These are phyloP conservation scores for Neoboletus subvelutipes DNA, from an alignment of 768 basidiomycete genomes.

Conservation along the genomic window DNA sequence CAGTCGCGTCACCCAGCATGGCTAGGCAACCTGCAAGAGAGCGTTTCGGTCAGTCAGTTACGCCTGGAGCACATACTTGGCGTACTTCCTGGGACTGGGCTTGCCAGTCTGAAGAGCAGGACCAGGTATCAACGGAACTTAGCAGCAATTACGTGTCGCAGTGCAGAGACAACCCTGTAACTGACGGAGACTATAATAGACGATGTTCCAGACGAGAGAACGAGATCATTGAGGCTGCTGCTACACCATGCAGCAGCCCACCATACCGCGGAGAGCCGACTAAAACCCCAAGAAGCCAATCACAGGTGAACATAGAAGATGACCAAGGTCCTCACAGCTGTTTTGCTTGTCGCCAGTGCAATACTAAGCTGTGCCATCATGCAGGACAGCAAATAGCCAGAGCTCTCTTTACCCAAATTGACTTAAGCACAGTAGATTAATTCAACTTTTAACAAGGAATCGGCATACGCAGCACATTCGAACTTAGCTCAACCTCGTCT, in stretches of 20 bases:
- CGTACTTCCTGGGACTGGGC: not conserved
- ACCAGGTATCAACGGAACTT: not conserved
- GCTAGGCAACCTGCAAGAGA: not conserved
- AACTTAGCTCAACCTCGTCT: constrained; percentile 1
- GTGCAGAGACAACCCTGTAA: not conserved
- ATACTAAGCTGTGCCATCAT: constrained; percentile 8
- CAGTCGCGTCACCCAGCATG: constrained; percentile 6
- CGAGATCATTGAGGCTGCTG: not conserved
- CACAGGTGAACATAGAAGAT: constrained; percentile 14
- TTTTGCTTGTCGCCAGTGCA: constrained; percentile 9
- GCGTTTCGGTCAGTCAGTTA: constrained; percentile 1
- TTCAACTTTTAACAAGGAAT: not conserved
- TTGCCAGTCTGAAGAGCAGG: constrained; percentile 8
- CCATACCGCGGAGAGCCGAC: constrained; percentile 26
- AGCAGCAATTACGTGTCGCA: constrained; percentile 1
- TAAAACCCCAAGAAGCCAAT: constrained; percentile 17
- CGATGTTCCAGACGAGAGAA: constrained; percentile 11
- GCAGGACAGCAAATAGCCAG: constrained; percentile 6
- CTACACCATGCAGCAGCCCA: constrained; percentile 1
- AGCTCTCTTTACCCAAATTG: not conserved
- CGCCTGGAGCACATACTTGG: not conserved
- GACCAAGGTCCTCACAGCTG: not conserved
- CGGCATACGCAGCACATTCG: not conserved
- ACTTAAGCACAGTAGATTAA: not conserved
- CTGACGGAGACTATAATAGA: constrained; percentile 3